Evolutionary conservation across 1,284 basidiomycete species (phyloP), one percentile per base, ranked within the genome.

Genomic region (Leccinum fallax): DNA sequence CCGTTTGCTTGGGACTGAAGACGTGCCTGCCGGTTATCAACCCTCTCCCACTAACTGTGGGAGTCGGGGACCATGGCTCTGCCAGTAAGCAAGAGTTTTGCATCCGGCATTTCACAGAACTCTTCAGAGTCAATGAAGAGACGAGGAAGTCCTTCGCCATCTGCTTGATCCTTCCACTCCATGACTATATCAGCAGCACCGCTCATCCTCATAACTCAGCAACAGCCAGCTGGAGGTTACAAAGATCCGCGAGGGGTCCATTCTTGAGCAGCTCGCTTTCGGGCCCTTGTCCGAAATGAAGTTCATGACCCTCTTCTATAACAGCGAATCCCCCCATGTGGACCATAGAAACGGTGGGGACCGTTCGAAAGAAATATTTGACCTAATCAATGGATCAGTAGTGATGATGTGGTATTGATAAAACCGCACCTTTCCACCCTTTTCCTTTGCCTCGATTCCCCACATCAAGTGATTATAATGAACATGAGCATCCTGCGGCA

Each of bases 111-210:
- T 36, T 57, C 53, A 58, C 38, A 63, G 30, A 10, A 57, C 48
- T 53, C 60, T 36, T 63, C 49, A n/a, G 49, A 52, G 8, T 9
- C 52, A 0, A 63, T n/a, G 52, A 59, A 59, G 52, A 51, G 43
- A 59, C 3, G 43, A 51, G 15, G 4, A 38, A 15, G 21, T 52
- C 61, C 61, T 8, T 53, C 30, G 11, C 38, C 48, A 28, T 58
- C 38, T 10, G 48, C 61, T 5, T 40, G 13, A 13, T 55, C 63
- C 63, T 65, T 61, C 62, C 59, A 65, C 30, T 51, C 13, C 48
- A 56, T 16, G 26, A 38, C 38, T 24, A 30, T 28, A n/a, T 52
- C 49, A 28, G 19, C 49, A 24, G 49, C 49, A 51, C 10, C 49
- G 0, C 24, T 51, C 49, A 52, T 52, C 49, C 26, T 52, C 21